phyloP scores from a whole-genome alignment of 345 rosid genomes.

The Arabis alpina region DNA sequence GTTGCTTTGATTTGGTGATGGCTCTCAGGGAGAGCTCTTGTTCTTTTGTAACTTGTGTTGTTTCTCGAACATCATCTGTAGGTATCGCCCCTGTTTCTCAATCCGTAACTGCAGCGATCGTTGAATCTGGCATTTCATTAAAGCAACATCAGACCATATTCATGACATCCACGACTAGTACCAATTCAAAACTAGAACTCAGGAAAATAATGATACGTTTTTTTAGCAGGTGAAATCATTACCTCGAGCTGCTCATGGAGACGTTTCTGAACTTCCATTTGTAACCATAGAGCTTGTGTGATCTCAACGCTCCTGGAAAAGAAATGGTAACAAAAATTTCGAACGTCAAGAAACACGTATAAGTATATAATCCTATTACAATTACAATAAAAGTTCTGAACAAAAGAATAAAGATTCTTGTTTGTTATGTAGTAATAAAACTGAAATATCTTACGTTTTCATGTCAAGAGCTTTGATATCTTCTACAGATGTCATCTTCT shows the following conservation, averaged over 20 bases:
- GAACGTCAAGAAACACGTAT: background rate
- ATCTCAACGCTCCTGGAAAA: slow-evolving; percentile 42
- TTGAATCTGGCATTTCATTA: slow-evolving; percentile 30
- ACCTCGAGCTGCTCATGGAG: slow-evolving; percentile 99
- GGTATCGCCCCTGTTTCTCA: slow-evolving; percentile 39
- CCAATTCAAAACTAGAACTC: background rate
- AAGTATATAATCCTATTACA: background rate
- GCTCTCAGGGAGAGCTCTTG: slow-evolving; percentile 46
- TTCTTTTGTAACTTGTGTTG: slow-evolving; percentile 51
- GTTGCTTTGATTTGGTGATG: slow-evolving; percentile 32
- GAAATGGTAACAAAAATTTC: background rate
- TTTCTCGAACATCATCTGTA: slow-evolving; percentile 70
- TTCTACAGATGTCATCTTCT: slow-evolving; percentile 54
- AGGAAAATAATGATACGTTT: background rate
- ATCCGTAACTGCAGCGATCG: slow-evolving; percentile 44
- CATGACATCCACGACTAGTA: background rate
- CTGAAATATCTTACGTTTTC: slow-evolving; percentile 67
- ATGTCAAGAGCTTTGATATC: slow-evolving; percentile 74
- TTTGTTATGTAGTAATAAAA: background rate
- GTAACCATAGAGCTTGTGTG: slow-evolving; percentile 87
- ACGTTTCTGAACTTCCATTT: slow-evolving; percentile 95
- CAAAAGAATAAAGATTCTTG: background rate
- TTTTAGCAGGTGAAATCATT: slow-evolving; percentile 22
- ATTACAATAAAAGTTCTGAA: background rate
- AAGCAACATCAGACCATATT: slow-evolving; percentile 19